Conservation (phyloP, 345 rosid genomes). For the Pugionium dolabratum region DNA sequence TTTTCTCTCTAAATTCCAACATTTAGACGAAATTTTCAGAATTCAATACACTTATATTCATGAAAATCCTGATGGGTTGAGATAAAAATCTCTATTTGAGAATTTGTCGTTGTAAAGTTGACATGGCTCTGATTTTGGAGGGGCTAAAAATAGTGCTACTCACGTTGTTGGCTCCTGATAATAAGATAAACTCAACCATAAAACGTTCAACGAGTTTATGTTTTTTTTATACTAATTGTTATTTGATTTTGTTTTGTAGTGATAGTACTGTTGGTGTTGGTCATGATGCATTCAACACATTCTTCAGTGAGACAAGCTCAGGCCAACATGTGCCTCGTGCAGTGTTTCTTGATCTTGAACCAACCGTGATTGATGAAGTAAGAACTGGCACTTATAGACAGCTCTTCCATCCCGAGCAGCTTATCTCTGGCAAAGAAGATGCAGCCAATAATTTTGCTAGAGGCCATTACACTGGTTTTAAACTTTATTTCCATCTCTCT, state of each 20-base stretch:
- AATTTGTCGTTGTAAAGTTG: no score
- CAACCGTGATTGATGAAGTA: slow-evolving; percentile 55
- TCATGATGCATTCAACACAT: slow-evolving; percentile 54
- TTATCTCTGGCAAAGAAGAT: slow-evolving; percentile 52
- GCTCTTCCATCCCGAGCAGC: slow-evolving; percentile 18
- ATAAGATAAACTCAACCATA: no score
- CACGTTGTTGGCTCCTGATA: no score
- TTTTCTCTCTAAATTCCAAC: no score
- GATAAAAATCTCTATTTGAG: no score
- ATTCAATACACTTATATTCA: no score
- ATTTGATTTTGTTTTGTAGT: slow-evolving; percentile 27
- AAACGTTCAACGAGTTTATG: neutral
- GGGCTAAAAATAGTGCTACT: no score
- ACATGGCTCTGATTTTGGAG: no score
- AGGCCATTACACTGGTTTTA: slow-evolving; percentile 48
- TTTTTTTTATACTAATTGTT: no score
- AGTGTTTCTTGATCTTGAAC: slow-evolving; percentile 50
- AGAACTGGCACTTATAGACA: slow-evolving; percentile 53
- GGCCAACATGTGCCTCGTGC: slow-evolving; percentile 58
- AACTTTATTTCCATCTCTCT: neutral
- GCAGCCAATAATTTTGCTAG: slow-evolving; percentile 56
- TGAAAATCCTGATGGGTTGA: no score
- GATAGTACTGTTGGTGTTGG: slow-evolving; percentile 44
- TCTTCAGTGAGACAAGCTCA: slow-evolving; percentile 53
- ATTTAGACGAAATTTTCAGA: no score